Evolutionary conservation across 2,329 filamentous ascomycete genomes (phyloP).

Genomic region (Chaetomiaceae sp.): DNA sequence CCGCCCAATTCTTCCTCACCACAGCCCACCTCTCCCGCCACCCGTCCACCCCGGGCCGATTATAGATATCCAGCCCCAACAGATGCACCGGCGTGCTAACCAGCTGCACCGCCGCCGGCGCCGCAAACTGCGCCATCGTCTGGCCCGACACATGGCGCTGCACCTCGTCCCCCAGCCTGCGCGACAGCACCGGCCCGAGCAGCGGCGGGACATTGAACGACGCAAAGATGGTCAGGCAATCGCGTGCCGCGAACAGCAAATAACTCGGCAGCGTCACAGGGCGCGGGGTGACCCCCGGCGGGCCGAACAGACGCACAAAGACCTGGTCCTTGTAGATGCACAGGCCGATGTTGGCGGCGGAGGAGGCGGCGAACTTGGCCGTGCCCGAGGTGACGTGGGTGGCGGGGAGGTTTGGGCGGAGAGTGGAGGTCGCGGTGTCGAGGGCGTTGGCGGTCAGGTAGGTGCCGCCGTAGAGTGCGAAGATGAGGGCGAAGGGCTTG

Average conservation of each 20-base stretch:
- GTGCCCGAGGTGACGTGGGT: conserved; percentile 64
- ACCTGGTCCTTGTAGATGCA: conserved; percentile 86
- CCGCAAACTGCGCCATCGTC: conserved; percentile 69
- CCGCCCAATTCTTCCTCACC: conserved; percentile 69
- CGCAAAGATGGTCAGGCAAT: conserved; percentile 85
- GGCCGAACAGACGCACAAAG: conserved; percentile 77
- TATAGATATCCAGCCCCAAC: conserved; percentile 80
- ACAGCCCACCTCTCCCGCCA: conserved; percentile 57
- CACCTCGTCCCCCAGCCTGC: conserved; percentile 47
- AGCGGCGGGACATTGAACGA: conserved; percentile 84
- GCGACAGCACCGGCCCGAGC: conserved; percentile 62
- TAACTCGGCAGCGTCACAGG: conserved; percentile 66
- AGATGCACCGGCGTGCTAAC: conserved; percentile 78
- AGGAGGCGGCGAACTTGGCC: conserved; percentile 75
- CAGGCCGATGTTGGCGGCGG: conserved; percentile 73
- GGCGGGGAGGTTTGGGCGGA: conserved; percentile 50
- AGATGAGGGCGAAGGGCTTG: conserved; percentile 63
- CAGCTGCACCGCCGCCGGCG: conserved; percentile 73
- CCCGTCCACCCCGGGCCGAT: conserved; percentile 49
- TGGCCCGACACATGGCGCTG: conserved; percentile 45
- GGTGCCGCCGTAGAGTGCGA: conserved; percentile 76
- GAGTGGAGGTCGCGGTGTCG: conserved; percentile 69
- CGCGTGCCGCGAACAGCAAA: conserved; percentile 71
- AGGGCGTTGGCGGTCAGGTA: conserved; percentile 84
- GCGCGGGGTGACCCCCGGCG: conserved; percentile 43